These are phyloP conservation scores for Sphaerostilbella broomeana DNA, from an alignment of 2,329 filamentous ascomycete species.

Conservation along the genomic window DNA sequence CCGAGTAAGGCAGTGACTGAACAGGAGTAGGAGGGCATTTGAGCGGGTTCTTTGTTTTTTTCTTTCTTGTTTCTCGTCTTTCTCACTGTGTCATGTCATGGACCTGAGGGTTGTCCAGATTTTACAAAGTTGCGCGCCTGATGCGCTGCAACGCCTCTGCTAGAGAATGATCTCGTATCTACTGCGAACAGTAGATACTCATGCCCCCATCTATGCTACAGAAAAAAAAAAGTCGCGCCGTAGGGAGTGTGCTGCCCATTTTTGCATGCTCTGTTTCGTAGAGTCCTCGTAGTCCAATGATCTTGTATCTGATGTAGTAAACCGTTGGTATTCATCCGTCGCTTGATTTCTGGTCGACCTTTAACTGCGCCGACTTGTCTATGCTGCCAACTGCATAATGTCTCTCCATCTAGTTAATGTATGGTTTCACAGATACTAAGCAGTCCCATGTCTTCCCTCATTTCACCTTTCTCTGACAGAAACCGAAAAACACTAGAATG, in stretches of 20 bases:
- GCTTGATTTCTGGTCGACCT: too few relatives aligned
- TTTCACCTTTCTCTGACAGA: too few relatives aligned
- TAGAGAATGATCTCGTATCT: constrained; percentile 13
- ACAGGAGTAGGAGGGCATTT: constrained; percentile 2
- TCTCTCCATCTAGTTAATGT: too few relatives aligned
- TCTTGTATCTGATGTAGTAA: too few relatives aligned
- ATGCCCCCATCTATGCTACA: constrained; percentile 4
- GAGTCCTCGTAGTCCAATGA: too few relatives aligned
- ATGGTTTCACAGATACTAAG: too few relatives aligned
- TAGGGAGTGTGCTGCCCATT: not conserved
- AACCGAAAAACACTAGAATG: too few relatives aligned
- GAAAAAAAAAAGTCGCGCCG: not conserved
- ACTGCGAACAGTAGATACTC: constrained; percentile 6
- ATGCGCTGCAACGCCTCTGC: constrained; percentile 6
- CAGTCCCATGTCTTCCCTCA: too few relatives aligned
- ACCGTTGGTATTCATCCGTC: too few relatives aligned
- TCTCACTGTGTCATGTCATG: not conserved
- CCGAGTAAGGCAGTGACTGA: constrained; percentile 2
- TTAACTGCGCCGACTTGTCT: too few relatives aligned
- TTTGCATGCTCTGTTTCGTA: too few relatives aligned
- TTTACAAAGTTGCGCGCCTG: constrained; percentile 4
- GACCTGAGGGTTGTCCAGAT: constrained; percentile 1
- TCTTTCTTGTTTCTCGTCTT: not conserved
- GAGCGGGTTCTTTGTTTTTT: not conserved
- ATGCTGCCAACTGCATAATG: too few relatives aligned